Evolutionary conservation across 129 eudicot species (phyloP).

Genomic region (Tagetes erecta): DNA sequence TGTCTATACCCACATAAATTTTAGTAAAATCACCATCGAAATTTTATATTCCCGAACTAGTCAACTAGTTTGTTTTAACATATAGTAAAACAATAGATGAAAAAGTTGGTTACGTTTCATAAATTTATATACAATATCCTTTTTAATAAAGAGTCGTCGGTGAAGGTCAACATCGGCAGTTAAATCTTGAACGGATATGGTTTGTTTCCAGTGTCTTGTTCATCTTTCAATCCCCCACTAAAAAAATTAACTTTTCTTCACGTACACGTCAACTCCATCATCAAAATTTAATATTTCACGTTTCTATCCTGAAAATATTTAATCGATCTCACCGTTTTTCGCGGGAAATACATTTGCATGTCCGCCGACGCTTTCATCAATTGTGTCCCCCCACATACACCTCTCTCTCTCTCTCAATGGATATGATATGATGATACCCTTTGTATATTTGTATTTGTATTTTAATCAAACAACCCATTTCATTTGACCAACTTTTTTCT

Average conservation of each 20-base stretch:
- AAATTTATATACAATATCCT: neutral
- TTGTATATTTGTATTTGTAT: neutral
- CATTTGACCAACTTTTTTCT: conserved; percentile 20
- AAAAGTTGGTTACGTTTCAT: too few species aligned
- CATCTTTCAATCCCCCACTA: conserved; percentile 5
- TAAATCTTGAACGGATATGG: conserved; percentile 18
- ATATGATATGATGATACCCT: too few species aligned
- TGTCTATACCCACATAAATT: too few species aligned
- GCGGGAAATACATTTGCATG: conserved; percentile 43
- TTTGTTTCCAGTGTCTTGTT: neutral
- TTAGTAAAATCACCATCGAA: too few species aligned
- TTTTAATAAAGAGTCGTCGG: neutral
- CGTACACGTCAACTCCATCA: too few species aligned
- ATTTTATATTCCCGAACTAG: too few species aligned
- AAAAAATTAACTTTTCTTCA: neutral
- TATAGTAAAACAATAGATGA: too few species aligned
- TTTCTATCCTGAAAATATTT: neutral
- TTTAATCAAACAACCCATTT: conserved; percentile 24
- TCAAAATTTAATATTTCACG: too few species aligned
- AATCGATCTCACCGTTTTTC: conserved; percentile 35
- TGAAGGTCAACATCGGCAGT: conserved; percentile 28
- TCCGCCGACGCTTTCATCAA: conserved; percentile 42
- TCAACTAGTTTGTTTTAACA: too few species aligned
- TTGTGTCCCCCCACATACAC: conserved; percentile 15
- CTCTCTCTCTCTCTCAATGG: too few species aligned